Evolutionary conservation across 2,329 filamentous ascomycete species (phyloP), one percentile per base, ranked within the genome.

Genomic region (Akanthomyces muscarius): DNA sequence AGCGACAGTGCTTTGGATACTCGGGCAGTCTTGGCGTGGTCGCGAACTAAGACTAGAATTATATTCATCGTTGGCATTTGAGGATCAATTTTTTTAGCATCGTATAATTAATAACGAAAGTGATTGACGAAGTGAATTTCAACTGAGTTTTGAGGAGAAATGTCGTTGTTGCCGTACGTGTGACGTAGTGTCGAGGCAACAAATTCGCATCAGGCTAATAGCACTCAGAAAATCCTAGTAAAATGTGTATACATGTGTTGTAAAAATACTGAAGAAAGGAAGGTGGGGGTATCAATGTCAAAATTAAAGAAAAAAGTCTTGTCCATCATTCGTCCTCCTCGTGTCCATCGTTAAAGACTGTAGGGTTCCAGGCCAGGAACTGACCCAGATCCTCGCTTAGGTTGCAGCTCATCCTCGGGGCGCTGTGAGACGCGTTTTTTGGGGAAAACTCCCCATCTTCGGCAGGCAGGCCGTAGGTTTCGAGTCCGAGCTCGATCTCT

Each of bases 361-460:
- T 79, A 4, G 80, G 74, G 70, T 85, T 83, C 83, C 84, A 87
- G 61, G 74, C 77, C 54, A 87, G 69, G 67, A 85, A 87, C 65
- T 86, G 84, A 1, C 81, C 82, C 45, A 87, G 69, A 68, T 87
- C 85, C 65, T 86, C 82, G 13, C 80, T 79, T 2, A 87, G 75
- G 66, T 87, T 87, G 69, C 81, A 86, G 0, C 83, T 83, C 84
- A 87, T 86, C 0, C 83, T 81, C 60, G 83, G 78, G 11, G 76
- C 70, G 25, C 51, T 10, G 42, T 42, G 23, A 5, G 23, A 11
- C 16, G 23, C 38, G 21, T 42, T 41, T 11, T 62, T 62, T 10
- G 10, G n/a, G 14, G 42, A 23, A 8, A 25, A 10, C 5, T 53
- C 51, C 14, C 38, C 41, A 16, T 10, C 36, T 6, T 28, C 44